Evolutionary conservation across 306 rosid species (phyloP), one percentile per base, ranked within the genome.

Genomic region (Quercus cerris): DNA sequence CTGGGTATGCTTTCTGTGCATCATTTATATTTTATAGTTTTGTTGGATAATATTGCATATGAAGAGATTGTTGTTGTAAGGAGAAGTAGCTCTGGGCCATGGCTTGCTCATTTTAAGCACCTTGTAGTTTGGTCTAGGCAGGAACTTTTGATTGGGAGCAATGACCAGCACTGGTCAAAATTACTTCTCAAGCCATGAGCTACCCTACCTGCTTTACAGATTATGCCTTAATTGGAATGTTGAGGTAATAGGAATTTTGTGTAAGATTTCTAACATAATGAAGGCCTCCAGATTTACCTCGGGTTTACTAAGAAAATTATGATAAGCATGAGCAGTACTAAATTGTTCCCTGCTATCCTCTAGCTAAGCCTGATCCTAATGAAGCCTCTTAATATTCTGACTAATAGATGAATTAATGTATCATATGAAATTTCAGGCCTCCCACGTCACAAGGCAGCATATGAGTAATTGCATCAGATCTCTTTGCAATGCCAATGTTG

Each of bases 401-500:
- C 51, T 35, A 18, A 23, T 67, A 3, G 6, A 67, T 67, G 51
- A 79, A 57, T 38, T 57, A 33, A 71, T 77, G 75, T 59, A 59
- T 58, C 13, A 31, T 62, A 56, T 83, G 77, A 54, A 84, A 78
- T 73, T 88, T 82, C 90, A 91, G 97, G 97, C 97, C 84, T 59
- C 90, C 28, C 71, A 66, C 61, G 74, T 92, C 79, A 94, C 97
- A 70, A 87, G 79, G 83, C 73, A 76, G 77, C 74, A 55, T 17
- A 88, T 91, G 98, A 83, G 80, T 77, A 82, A 75, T 71, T 94
- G 94, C 75, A 90, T 91, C 23, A 88, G 92, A 80, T 84, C 89
- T 74, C 97, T 94, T 63, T 94, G 98, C 87, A 94, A 92, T 81
- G 91, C 97, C 35, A 84, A 94, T 77, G 82, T 86, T 70, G 89